A percentile compares a stretch with the other conserved stretches of the same genome.
phyloP scores from a whole-genome alignment of 2,329 filamentous ascomycete genomes.

The Zasmidium cellare region DNA sequence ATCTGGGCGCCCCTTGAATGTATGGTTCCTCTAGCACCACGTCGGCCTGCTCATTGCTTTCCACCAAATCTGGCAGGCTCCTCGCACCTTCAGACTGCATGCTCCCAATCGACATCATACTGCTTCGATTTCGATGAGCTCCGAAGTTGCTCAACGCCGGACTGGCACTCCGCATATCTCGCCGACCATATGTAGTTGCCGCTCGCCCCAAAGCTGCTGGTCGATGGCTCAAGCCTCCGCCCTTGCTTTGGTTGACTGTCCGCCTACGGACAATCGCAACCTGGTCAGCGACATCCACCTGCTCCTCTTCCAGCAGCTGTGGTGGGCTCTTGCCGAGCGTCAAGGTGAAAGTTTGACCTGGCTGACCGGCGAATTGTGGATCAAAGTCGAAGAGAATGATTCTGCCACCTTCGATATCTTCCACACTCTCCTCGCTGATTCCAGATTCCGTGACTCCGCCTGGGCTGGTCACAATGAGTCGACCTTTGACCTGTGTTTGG shows the following conservation, averaged over 20 bases:
- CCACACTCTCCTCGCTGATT: constrained; percentile 32
- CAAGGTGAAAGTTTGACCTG: constrained; percentile 37
- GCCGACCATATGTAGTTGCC: constrained; percentile 31
- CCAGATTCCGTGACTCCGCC: constrained; percentile 33
- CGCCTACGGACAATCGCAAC: constrained; percentile 37
- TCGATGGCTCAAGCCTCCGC: constrained; percentile 31
- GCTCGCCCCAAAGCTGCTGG: constrained; percentile 35
- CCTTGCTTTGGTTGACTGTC: constrained; percentile 37
- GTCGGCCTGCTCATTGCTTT: constrained; percentile 28
- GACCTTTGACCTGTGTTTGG: constrained; percentile 31
- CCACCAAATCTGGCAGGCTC: constrained; percentile 34
- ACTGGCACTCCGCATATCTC: constrained; percentile 16
- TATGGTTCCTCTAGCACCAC: constrained; percentile 37
- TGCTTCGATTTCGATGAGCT: constrained; percentile 19
- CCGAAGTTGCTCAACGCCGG: constrained; percentile 13
- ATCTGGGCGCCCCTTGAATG: constrained; percentile 34
- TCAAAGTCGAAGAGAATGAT: constrained; percentile 36
- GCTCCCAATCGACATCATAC: constrained; percentile 27
- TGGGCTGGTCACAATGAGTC: constrained; percentile 38
- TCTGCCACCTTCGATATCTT: constrained; percentile 38
- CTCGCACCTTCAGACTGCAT: constrained; percentile 29
- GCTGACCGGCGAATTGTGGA: constrained; percentile 33
- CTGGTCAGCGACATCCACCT: constrained; percentile 35
- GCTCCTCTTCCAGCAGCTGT: constrained; percentile 34
- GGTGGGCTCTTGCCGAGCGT: constrained; percentile 37